These are phyloP conservation scores for Chamaecrista fasciculata DNA, from an alignment of 306 rosid genomes.

Conservation along the genomic window DNA sequence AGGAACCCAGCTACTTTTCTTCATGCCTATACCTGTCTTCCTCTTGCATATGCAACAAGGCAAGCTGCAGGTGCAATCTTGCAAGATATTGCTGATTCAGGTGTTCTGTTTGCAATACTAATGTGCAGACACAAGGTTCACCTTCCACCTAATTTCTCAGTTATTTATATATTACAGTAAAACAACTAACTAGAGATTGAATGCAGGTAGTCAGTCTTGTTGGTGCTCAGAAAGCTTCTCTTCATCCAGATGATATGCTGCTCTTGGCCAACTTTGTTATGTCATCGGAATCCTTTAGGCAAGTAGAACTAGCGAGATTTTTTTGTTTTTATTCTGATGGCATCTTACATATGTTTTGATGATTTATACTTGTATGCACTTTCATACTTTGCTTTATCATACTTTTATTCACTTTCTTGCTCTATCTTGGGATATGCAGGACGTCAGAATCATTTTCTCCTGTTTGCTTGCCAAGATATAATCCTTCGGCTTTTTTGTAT, in stretches of 20 bases:
- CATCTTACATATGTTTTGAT: slow-evolving; percentile 18
- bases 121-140: slow-evolving; percentile 92
- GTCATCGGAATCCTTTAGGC: slow-evolving; percentile 94
- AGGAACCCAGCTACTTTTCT: slow-evolving; percentile 98
- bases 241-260: slow-evolving; percentile 92
- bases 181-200: slow-evolving; percentile 41
- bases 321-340: slow-evolving; percentile 22
- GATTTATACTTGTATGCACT: not conserved
- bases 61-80: slow-evolving; percentile 94
- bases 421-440: slow-evolving; percentile 55
- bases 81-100: slow-evolving; percentile 92
- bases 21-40: slow-evolving; percentile 94
- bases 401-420: not conserved
- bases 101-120: slow-evolving; percentile 87
- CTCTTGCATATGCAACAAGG: slow-evolving; percentile 86
- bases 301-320: slow-evolving; percentile 39
- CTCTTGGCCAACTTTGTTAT: slow-evolving; percentile 78
- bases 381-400: slow-evolving; percentile 7
- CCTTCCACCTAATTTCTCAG: slow-evolving; percentile 18
- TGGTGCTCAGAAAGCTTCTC: slow-evolving; percentile 97
- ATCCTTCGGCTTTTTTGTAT: slow-evolving; percentile 87
- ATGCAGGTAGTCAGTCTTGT: slow-evolving; percentile 87
- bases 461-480: slow-evolving; percentile 95
- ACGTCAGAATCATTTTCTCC: slow-evolving; percentile 94
- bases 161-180: slow-evolving; percentile 13